A percentile compares a stretch with the other conserved stretches of the same genome.
Evolutionary conservation across 345 rosid species (phyloP).

Genomic region (Sonneratia alba): DNA sequence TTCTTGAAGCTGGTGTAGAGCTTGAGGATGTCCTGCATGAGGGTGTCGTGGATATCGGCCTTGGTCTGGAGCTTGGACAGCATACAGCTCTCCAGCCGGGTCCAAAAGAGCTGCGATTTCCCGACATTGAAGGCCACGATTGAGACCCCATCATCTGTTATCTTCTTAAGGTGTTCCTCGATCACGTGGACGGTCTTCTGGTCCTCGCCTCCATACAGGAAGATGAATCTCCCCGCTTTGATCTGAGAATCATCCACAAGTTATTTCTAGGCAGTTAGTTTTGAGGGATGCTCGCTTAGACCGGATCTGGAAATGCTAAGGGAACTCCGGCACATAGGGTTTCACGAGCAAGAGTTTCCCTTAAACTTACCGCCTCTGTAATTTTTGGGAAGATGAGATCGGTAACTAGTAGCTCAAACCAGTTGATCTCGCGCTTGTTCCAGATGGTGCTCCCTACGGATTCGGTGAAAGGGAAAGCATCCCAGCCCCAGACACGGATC

Average conservation of each 20-base stretch:
- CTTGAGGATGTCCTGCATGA: conserved; percentile 8
- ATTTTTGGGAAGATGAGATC: conserved; percentile 10
- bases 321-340: too few species aligned
- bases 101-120: conserved; percentile 8
- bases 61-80: conserved; percentile 1
- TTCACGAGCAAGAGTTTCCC: too few species aligned
- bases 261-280: not conserved
- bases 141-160: not conserved
- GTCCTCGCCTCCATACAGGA: conserved; percentile 19
- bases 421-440: conserved; percentile 8
- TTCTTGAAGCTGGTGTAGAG: conserved; percentile 13
- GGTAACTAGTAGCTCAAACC: conserved; percentile 11
- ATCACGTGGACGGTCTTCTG: not conserved
- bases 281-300: too few species aligned
- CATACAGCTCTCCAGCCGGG: conserved; percentile 6
- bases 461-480: conserved; percentile 18
- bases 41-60: conserved; percentile 2
- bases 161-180: not conserved
- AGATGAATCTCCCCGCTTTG: conserved; percentile 5
- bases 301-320: too few species aligned
- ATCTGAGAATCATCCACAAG: not conserved
- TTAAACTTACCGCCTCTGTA: conserved; percentile 1
- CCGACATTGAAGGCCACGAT: not conserved
- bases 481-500: conserved; percentile 17
- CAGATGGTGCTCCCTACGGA: conserved; percentile 11